Conservation (phyloP, 805 yeast genomes). For the Saccharomycopsis capsularis region DNA sequence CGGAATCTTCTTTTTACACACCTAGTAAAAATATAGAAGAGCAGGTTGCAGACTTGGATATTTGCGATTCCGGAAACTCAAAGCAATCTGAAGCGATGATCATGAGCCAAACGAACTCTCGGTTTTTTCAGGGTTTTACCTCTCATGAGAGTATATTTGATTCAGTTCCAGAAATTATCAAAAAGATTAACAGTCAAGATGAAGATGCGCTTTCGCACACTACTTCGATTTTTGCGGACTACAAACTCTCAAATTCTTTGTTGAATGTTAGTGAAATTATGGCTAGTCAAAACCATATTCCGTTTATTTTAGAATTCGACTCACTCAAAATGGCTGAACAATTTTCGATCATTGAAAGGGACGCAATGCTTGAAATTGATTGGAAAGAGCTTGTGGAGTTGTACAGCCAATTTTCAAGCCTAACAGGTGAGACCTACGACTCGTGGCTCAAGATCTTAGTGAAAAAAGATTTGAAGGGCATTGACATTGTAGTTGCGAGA, state of each 20-base stretch:
- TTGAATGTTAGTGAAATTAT: slow-evolving; percentile 30
- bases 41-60: slow-evolving; percentile 15
- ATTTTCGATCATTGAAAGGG: slow-evolving; percentile 80
- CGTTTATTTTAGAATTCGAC: slow-evolving; percentile 71
- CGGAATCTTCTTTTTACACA: too few relatives aligned
- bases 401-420: slow-evolving; percentile 46
- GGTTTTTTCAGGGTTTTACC: not conserved
- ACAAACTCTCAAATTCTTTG: slow-evolving; percentile 23
- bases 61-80: slow-evolving; percentile 4
- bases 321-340: slow-evolving; percentile 69
- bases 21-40: slow-evolving; percentile 13
- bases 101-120: not conserved
- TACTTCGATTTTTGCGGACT: not conserved
- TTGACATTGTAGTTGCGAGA: slow-evolving; percentile 73
- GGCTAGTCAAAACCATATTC: slow-evolving; percentile 48
- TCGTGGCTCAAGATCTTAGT: slow-evolving; percentile 80
- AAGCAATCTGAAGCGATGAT: not conserved
- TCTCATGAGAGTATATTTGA: slow-evolving; percentile 10
- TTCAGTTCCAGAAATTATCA: slow-evolving; percentile 5
- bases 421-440: slow-evolving; percentile 58
- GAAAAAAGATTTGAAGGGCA: slow-evolving; percentile 54
- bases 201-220: slow-evolving; percentile 4
- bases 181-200: slow-evolving; percentile 23
- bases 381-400: slow-evolving; percentile 85
- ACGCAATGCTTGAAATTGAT: slow-evolving; percentile 75